phyloP scores from a whole-genome alignment of 2,329 filamentous ascomycete species.

The Myriosclerotinia scirpicola region DNA sequence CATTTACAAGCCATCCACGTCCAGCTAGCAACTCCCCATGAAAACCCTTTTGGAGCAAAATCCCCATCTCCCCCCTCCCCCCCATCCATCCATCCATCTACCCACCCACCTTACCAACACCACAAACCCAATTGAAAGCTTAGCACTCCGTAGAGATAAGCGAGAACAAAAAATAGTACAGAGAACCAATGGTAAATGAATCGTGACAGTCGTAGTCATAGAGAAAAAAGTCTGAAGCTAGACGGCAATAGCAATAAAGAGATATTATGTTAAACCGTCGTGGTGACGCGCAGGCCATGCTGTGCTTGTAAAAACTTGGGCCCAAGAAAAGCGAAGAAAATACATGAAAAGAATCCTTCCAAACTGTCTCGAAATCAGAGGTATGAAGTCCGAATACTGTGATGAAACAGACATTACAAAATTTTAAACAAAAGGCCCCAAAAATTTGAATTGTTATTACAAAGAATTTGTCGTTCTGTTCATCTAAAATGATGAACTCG shows the following conservation, averaged over 20 bases:
- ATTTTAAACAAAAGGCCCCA: conserved; percentile 25
- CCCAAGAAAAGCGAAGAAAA: conserved; percentile 12
- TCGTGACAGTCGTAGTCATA: conserved; percentile 24
- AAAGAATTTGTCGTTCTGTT: conserved; percentile 18
- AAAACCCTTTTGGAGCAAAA: not conserved
- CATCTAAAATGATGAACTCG: conserved; percentile 17
- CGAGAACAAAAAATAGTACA: conserved; percentile 17
- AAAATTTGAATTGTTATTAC: conserved; percentile 24
- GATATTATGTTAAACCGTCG: conserved; percentile 15
- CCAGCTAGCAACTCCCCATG: not conserved
- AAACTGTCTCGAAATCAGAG: conserved; percentile 22
- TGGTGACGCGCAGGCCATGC: conserved; percentile 15
- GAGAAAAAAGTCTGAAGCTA: conserved; percentile 11
- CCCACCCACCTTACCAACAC: not conserved
- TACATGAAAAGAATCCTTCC: conserved; percentile 23
- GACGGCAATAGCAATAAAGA: conserved; percentile 4
- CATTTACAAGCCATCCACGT: not conserved
- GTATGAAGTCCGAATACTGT: conserved; percentile 23
- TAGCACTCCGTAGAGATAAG: not conserved
- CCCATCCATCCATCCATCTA: too few relatives aligned
- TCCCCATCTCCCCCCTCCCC: too few relatives aligned
- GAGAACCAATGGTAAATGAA: conserved; percentile 6
- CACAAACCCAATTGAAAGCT: conserved; percentile 5
- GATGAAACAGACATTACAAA: conserved; percentile 23
- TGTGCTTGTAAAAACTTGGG: not conserved